These are phyloP conservation scores for Peltaster fructicola DNA, from an alignment of 2,329 filamentous ascomycete species.

Conservation along the genomic window DNA sequence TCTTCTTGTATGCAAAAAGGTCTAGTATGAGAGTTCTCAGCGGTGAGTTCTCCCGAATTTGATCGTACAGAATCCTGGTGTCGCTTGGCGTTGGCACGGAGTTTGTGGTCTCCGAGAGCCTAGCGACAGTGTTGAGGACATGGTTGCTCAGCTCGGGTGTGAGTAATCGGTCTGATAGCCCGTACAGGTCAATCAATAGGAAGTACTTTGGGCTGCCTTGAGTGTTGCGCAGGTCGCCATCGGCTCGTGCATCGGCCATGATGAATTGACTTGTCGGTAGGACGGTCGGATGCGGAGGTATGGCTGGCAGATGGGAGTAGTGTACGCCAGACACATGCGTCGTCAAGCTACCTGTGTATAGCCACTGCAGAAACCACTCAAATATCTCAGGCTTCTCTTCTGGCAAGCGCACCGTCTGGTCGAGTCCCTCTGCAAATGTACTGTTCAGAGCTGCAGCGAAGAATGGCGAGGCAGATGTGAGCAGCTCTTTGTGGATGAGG, in stretches of 20 bases:
- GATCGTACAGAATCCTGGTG: conserved; percentile 30
- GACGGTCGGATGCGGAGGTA: conserved; percentile 2
- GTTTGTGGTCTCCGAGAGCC: conserved; percentile 30
- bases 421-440: conserved; percentile 27
- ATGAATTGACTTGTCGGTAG: conserved; percentile 2
- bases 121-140: conserved; percentile 25
- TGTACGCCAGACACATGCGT: conserved; percentile 7
- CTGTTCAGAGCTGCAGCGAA: conserved; percentile 33
- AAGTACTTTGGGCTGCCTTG: conserved; percentile 33
- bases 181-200: conserved; percentile 30
- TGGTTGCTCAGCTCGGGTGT: conserved; percentile 29
- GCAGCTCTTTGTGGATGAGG: conserved; percentile 30
- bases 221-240: conserved; percentile 25
- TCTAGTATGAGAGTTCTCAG: conserved; percentile 28
- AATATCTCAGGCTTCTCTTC: conserved; percentile 29
- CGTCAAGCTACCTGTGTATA: conserved; percentile 27
- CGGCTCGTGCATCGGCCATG: conserved; percentile 8
- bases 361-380: conserved; percentile 33
- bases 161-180: conserved; percentile 28
- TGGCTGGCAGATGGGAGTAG: conserved; percentile 4
- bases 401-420: conserved; percentile 25
- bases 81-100: conserved; percentile 32
- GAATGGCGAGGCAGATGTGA: conserved; percentile 30
- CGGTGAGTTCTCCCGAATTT: conserved; percentile 22
- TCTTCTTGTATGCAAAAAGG: conserved; percentile 36